Evolutionary conservation across 768 basidiomycete genomes (phyloP).

Genomic region (Lactifluus volemus): DNA sequence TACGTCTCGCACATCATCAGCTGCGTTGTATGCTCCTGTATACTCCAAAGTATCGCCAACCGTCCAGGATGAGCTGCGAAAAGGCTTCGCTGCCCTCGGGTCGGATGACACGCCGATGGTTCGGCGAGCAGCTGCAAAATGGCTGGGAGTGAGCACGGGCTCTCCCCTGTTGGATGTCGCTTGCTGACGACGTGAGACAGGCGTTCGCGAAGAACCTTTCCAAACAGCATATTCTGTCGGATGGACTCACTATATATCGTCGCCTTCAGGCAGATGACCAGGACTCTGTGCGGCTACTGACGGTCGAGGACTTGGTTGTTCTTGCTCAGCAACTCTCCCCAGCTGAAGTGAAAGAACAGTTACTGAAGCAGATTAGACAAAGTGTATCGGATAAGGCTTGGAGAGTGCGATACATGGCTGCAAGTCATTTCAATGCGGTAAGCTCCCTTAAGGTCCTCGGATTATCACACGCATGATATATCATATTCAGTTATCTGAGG

Average conservation of each 20-base stretch:
- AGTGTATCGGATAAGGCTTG: conserved; percentile 95
- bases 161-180: not conserved
- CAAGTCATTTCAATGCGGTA: conserved; percentile 93
- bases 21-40: conserved; percentile 85
- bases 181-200: conserved; percentile 32
- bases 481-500: conserved; percentile 66
- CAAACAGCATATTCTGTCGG: conserved; percentile 72
- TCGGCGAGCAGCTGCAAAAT: conserved; percentile 89
- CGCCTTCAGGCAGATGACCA: conserved; percentile 94
- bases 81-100: conserved; percentile 72
- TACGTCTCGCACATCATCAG: conserved; percentile 93
- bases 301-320: conserved; percentile 91
- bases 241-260: conserved; percentile 87
- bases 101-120: conserved; percentile 99
- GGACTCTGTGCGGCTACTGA: conserved; percentile 92
- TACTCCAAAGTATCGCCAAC: conserved; percentile 69
- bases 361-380: conserved; percentile 79
- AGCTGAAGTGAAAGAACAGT: conserved; percentile 84
- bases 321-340: conserved; percentile 80
- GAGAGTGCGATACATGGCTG: conserved; percentile 98
- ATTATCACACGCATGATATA: conserved; percentile 1
- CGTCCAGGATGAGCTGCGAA: conserved; percentile 82
- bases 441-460: conserved; percentile 16
- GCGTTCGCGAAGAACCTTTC: conserved; percentile 71
- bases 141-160: conserved; percentile 71